Evolutionary conservation across 1,284 basidiomycete species (phyloP), one percentile per base, ranked within the genome.

Genomic region (Caloboletus inedulis): DNA sequence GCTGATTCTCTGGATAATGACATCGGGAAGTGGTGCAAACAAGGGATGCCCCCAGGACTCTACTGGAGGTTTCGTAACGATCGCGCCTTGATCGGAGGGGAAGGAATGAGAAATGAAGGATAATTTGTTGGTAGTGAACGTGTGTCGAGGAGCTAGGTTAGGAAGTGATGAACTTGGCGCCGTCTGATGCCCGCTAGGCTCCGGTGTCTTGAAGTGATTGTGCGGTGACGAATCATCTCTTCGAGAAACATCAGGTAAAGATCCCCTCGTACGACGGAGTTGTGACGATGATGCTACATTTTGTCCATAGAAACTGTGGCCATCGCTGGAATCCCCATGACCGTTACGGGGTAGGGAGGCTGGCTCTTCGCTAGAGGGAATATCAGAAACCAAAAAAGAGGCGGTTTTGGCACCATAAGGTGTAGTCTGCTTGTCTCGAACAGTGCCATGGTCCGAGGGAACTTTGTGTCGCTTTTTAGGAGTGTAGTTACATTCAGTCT

Each of bases 401-500:
- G 78, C 78, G 2, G 75, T 76, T 60, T 78, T 79, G 18, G 76
- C 67, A 18, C 70, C 68, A 55, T 79, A 79, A 16, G 74, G 70
- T 37, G 65, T 68, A 37, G 68, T 60, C 21, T 71, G 66, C 51
- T 71, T 67, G 50, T 75, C 74, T 47, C 70, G 65, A 52, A 71
- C 50, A 25, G 69, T 58, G 16, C 57, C 70, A 48, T 77, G 74
- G 53, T 82, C 80, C 21, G 73, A 68, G 30, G 76, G 74, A 29
- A 77, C 72, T 59, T 81, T 85, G 58, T 81, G 77, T 43, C 83
- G 72, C 62, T 81, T 84, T 69, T 86, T 85, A 7, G 83, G 84
- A 31, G 83, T 84, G 60, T 85, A 85, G 60, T 83, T 83, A 66
- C 83, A 86, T 47, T 79, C 76, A 16, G 70, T 65, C 53, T 74